Base-by-base conservation (phyloP, 2,329 filamentous ascomycete species). In the Hypoxylon sp. region DNA sequence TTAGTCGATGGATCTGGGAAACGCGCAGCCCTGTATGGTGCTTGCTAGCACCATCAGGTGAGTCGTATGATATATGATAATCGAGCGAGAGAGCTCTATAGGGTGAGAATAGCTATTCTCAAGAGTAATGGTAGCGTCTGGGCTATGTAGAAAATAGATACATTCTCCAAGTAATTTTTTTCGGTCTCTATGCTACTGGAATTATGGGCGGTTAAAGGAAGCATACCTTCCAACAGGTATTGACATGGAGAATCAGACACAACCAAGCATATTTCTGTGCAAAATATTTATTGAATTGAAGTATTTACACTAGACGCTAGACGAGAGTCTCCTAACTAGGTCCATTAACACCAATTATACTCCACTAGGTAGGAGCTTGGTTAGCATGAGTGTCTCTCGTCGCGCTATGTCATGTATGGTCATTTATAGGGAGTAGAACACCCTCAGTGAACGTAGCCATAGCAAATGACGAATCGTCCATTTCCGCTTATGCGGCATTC, bases 201-300 rank as follows among this genome's bases (percentile, higher is more conserved):
- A 31, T 31, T 6, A 31, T 9, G 6, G 6, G 29, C 29, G 5
- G 29, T 31, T 31, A 6, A 31, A 31, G 29, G 6, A 31, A 31
- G 29, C 29, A 31, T 31, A 31, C 1, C 5, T 26, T 31, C 8
- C 29, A 8, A 31, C 29, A 31, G 8, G 5, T 31, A 8, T 8
- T 31, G 2, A 31, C 29, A 31, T 31, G 29, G 29, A 6, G 35
- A 3, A 17, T 17, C 14, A 17, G 37, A 42, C 9, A n/a, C 13
- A 19, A 29, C 10, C 9, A 33, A 31, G 24, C 53, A 46, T 14
- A 8, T 47, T 56, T 47, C 6, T 19, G 35, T 44, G 39, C 9
- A 47, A n/a, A 42, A 39, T 14, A 13, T 50, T 29, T 50, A 31
- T 46, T n/a, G n/a, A 37, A 51, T 52, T 48, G 29, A 47, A 51